Evolutionary conservation across 2,329 filamentous ascomycete genomes (phyloP).

Genomic region (Phyllosticta capitalensis): DNA sequence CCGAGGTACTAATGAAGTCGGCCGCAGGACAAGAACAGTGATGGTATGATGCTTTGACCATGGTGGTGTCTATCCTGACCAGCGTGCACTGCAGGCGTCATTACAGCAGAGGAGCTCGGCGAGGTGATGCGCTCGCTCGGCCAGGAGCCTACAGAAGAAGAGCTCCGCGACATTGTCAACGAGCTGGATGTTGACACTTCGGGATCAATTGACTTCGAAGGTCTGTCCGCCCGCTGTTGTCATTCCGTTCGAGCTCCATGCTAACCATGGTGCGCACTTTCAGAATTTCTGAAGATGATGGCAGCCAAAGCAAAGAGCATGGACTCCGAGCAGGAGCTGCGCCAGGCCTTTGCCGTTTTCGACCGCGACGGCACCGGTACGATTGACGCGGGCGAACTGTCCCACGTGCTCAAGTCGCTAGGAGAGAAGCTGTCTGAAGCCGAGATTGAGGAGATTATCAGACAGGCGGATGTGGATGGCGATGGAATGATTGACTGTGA

Average conservation of each 20-base stretch:
- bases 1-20: slow-evolving; percentile 16
- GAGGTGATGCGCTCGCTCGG: slow-evolving; percentile 55
- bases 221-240: slow-evolving; percentile 23
- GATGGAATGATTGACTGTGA: slow-evolving; percentile 56
- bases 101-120: slow-evolving; percentile 54
- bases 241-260: too few species aligned
- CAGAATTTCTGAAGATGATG: slow-evolving; percentile 59
- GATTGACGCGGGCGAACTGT: slow-evolving; percentile 24
- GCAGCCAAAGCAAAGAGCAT: slow-evolving; percentile 51
- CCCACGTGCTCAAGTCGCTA: slow-evolving; percentile 54
- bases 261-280: background rate
- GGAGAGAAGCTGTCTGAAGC: slow-evolving; percentile 54
- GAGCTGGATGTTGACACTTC: slow-evolving; percentile 56
- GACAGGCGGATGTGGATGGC: slow-evolving; percentile 54
- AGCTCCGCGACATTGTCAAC: slow-evolving; percentile 58
- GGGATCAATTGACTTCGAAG: slow-evolving; percentile 56
- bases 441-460: slow-evolving; percentile 57
- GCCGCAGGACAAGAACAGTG: slow-evolving; percentile 47
- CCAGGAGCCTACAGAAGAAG: slow-evolving; percentile 51
- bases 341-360: slow-evolving; percentile 56
- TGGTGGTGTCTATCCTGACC: background rate
- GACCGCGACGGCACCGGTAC: slow-evolving; percentile 34
- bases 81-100: slow-evolving; percentile 41
- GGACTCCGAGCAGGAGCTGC: slow-evolving; percentile 54
- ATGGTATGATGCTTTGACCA: slow-evolving; percentile 34